Percentiles rank a stretch among this genome's conserved stretches.
phyloP scores from a whole-genome alignment of 2,329 filamentous ascomycete genomes.

The Botrytis cinerea region DNA sequence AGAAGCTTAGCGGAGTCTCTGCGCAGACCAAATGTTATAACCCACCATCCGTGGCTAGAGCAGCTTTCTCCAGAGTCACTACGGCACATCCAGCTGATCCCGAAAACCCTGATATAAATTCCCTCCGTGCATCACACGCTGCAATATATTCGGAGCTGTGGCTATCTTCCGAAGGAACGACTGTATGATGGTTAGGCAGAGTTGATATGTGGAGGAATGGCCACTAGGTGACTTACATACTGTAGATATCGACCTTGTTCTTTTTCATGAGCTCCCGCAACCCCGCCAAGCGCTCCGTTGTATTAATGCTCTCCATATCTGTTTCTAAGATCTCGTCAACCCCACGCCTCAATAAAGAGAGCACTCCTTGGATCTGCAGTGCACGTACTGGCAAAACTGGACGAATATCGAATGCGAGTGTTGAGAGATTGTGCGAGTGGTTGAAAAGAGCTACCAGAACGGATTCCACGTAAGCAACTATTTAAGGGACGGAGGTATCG shows the following conservation, averaged over 20 bases:
- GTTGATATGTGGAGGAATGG: constrained; percentile 23
- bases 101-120: constrained; percentile 90
- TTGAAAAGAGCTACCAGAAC: constrained; percentile 14
- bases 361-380: constrained; percentile 21
- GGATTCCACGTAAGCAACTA: constrained; percentile 29
- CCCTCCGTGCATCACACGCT: constrained; percentile 87
- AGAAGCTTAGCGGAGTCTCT: not conserved
- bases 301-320: constrained; percentile 77
- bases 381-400: constrained; percentile 27
- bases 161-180: constrained; percentile 94
- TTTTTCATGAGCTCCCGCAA: constrained; percentile 86
- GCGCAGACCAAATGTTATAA: not conserved
- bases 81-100: constrained; percentile 94
- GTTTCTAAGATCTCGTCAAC: constrained; percentile 27
- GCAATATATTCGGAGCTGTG: constrained; percentile 99
- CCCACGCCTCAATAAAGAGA: not conserved
- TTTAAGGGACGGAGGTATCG: constrained; percentile 33
- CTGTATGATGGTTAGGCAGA: constrained; percentile 52
- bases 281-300: constrained; percentile 70
- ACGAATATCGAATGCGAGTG: constrained; percentile 35
- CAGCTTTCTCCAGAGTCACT: constrained; percentile 81
- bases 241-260: constrained; percentile 86
- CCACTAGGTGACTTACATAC: constrained; percentile 54
- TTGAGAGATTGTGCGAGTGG: constrained; percentile 28
- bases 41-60: constrained; percentile 78